Evolutionary conservation across 192 early-diverging fungal genomes (phyloP).

Genomic region (Gamsiella multidivaricata): DNA sequence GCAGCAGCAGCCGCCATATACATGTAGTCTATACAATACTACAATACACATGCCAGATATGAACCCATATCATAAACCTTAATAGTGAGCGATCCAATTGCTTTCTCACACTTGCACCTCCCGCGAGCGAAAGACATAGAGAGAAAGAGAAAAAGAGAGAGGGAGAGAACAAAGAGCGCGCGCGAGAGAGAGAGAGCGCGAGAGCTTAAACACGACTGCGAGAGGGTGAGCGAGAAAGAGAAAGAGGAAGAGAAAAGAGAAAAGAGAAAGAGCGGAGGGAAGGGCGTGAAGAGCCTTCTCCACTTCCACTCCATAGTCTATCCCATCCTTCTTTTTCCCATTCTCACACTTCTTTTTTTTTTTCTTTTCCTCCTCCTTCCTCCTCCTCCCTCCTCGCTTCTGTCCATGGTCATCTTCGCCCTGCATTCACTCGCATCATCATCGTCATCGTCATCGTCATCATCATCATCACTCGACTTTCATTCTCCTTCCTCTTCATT

Average conservation of each 20-base stretch:
- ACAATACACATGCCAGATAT: no score
- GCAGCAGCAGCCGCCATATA: no score
- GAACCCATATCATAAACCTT: no score
- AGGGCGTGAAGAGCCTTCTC: background rate
- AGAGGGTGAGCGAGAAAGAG: background rate
- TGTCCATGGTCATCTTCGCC: background rate
- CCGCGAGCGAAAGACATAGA: no score
- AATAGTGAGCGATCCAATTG: no score
- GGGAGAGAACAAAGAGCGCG: background rate
- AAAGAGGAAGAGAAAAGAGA: background rate
- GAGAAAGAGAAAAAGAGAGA: no score
- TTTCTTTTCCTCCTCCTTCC: slow-evolving; percentile 1
- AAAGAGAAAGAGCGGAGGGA: background rate
- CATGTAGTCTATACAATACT: no score
- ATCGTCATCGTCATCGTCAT: no score
- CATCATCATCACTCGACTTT: background rate
- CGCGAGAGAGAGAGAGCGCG: slow-evolving; percentile 1
- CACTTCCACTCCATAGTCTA: background rate
- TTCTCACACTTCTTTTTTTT: slow-evolving; percentile 1
- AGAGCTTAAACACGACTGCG: background rate
- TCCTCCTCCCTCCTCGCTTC: background rate
- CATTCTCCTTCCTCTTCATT: background rate
- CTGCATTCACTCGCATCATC: no score
- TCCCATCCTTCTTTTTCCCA: slow-evolving; percentile 3
- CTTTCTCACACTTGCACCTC: no score